phyloP scores from a whole-genome alignment of 2,329 filamentous ascomycete species.

The Colletotrichum graminicola region DNA sequence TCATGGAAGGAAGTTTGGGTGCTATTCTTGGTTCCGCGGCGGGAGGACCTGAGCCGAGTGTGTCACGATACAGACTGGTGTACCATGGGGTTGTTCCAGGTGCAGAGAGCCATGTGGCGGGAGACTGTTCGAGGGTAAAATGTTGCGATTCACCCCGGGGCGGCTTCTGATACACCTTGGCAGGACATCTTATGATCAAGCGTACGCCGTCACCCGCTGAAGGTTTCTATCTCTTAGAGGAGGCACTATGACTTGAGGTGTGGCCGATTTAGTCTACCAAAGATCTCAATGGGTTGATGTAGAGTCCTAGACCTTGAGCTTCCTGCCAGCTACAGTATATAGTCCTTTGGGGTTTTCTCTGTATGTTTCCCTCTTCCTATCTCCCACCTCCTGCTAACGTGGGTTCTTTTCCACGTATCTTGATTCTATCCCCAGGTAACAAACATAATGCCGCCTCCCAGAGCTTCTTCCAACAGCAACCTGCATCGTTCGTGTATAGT shows the following conservation, averaged over 20 bases:
- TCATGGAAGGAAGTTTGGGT: not conserved
- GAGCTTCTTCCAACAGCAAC: not conserved
- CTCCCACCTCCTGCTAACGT: not conserved
- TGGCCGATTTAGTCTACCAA: too few species aligned
- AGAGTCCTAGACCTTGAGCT: too few species aligned
- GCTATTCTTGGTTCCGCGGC: not conserved
- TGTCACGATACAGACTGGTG: not conserved
- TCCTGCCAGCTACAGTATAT: not conserved
- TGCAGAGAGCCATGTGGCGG: not conserved
- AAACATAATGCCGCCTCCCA: not conserved
- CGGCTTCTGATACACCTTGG: not conserved
- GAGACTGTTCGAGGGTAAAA: not conserved
- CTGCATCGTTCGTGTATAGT: not conserved
- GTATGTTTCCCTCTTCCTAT: not conserved
- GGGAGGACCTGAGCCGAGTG: not conserved
- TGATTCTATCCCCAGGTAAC: not conserved
- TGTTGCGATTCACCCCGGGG: not conserved
- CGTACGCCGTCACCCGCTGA: not conserved
- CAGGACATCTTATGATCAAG: not conserved
- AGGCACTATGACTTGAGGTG: too few species aligned
- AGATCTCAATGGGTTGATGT: too few species aligned
- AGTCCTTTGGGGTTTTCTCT: not conserved
- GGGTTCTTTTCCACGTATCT: not conserved
- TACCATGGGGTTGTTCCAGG: not conserved
- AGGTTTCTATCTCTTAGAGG: not conserved